Conservation (phyloP, 2,329 filamentous ascomycete species). For the Pseudocercospora crystallina region DNA sequence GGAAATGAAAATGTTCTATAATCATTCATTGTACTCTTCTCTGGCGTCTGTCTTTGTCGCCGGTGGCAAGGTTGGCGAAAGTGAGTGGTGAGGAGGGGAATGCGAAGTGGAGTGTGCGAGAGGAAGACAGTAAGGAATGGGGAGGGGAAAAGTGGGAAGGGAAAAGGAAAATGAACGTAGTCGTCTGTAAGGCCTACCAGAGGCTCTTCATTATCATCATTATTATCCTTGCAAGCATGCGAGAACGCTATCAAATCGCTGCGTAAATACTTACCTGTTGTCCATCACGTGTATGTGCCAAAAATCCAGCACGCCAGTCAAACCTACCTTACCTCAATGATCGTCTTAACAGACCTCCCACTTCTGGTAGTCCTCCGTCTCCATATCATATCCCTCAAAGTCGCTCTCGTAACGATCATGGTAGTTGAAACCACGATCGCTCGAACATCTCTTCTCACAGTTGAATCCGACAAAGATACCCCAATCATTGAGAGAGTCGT, state of each 20-base stretch:
- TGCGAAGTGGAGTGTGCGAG: background rate
- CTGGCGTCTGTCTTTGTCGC: too few species aligned
- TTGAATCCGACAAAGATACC: conserved; percentile 15
- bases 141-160: background rate
- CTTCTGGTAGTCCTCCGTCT: background rate
- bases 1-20: too few species aligned
- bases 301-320: too few species aligned
- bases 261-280: background rate
- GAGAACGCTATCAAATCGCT: background rate
- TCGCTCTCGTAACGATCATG: background rate
- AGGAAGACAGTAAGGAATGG: background rate
- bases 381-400: background rate
- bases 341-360: background rate
- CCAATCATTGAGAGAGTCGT: conserved; percentile 8
- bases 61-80: background rate
- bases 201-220: background rate
- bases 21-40: too few species aligned
- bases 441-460: conserved; percentile 1
- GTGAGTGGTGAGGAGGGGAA: background rate
- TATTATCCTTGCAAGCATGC: background rate
- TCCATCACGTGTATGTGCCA: too few species aligned
- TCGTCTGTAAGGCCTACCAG: background rate
- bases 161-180: background rate
- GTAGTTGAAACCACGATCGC: background rate
- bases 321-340: background rate